Conservation (phyloP, 2,329 filamentous ascomycete genomes). For the Aspergillus neoniger region DNA sequence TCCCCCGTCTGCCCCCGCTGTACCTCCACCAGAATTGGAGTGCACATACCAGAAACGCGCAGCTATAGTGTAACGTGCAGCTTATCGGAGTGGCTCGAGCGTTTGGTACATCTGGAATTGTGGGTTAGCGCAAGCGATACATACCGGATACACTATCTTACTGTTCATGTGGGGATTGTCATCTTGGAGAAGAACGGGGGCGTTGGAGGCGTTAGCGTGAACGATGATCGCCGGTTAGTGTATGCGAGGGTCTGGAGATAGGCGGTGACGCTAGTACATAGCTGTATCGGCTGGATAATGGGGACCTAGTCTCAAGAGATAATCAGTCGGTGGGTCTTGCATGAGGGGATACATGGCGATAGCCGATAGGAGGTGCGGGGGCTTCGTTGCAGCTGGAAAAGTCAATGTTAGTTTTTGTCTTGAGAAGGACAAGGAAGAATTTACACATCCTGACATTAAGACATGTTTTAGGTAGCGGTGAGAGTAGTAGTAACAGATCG, state of each 20-base stretch:
- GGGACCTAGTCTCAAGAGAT: background rate
- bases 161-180: background rate
- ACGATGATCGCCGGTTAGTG: slow-evolving; percentile 5
- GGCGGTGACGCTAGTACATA: background rate
- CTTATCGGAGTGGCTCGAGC: background rate
- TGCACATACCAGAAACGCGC: too few species aligned
- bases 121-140: slow-evolving; percentile 5
- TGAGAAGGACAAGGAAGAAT: too few species aligned
- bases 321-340: background rate
- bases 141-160: slow-evolving; percentile 5
- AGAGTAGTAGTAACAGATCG: too few species aligned
- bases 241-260: background rate
- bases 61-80: background rate
- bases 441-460: background rate
- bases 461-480: too few species aligned
- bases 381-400: background rate
- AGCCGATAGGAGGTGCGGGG: background rate
- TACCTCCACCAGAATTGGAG: background rate
- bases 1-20: background rate
- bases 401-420: too few species aligned
- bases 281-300: background rate
- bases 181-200: background rate
- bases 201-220: background rate
- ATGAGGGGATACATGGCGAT: background rate
- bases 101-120: background rate